These are phyloP conservation scores for Dryas drummondii DNA, from an alignment of 306 rosid genomes.

Conservation along the genomic window DNA sequence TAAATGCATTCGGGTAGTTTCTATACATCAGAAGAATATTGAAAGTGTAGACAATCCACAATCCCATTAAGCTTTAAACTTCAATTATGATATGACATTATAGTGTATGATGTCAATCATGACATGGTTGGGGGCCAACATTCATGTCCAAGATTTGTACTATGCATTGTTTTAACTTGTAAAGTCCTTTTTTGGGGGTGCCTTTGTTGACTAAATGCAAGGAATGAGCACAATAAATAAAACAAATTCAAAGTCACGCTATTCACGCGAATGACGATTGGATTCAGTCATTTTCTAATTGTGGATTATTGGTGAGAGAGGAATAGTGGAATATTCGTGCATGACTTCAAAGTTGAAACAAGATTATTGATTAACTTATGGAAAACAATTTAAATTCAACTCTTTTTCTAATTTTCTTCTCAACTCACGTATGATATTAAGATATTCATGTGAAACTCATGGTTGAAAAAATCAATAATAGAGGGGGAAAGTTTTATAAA, in stretches of 20 bases:
- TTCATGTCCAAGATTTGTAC: background rate
- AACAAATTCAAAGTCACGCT: background rate
- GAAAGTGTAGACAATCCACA: conserved; percentile 6
- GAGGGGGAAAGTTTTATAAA: too few species aligned
- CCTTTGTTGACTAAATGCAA: background rate
- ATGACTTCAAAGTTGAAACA: too few species aligned
- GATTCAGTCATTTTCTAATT: background rate
- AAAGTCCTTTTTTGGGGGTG: background rate
- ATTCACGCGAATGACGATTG: too few species aligned
- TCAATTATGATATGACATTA: conserved; percentile 5
- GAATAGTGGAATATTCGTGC: too few species aligned
- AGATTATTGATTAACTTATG: too few species aligned
- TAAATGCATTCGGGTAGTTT: conserved; percentile 46
- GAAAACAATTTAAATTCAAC: too few species aligned
- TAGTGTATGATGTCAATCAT: background rate
- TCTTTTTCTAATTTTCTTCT: too few species aligned
- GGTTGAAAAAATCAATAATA: too few species aligned
- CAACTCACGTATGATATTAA: too few species aligned
- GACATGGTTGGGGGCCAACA: background rate
- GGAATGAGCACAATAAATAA: background rate
- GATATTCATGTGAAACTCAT: too few species aligned
- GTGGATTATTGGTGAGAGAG: background rate
- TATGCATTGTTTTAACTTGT: background rate
- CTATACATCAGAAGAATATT: conserved; percentile 27
- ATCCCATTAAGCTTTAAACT: conserved; percentile 5